A percentile compares a stretch with the other conserved stretches of the same genome.
Conservation (phyloP, 1,284 basidiomycete genomes). For the Tranzscheliella williamsii region DNA sequence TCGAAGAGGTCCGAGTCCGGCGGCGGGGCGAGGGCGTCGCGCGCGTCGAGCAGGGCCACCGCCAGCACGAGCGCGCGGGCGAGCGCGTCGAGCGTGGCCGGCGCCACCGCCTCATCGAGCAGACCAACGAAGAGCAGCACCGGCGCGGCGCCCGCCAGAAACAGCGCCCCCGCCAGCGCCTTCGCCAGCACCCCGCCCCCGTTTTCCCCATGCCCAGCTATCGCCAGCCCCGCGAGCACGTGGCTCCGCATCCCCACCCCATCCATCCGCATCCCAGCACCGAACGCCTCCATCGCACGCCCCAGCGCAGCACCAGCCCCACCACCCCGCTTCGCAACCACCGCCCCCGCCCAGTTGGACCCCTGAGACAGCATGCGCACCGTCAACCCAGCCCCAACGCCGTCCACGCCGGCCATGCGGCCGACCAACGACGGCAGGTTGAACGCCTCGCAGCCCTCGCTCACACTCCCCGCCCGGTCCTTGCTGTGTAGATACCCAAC, state of each 20-base stretch:
- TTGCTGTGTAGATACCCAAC: background rate
- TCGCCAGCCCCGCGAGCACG: too few species aligned
- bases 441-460: conserved; percentile 31
- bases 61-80: conserved; percentile 3
- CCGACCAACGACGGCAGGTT: conserved; percentile 7
- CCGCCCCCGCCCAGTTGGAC: too few species aligned
- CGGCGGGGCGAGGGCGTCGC: conserved; percentile 1
- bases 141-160: too few species aligned
- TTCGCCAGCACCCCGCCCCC: too few species aligned
- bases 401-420: conserved; percentile 16
- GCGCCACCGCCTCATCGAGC: conserved; percentile 1
- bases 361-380: conserved; percentile 5
- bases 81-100: conserved; percentile 1
- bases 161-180: too few species aligned
- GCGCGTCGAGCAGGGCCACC: conserved; percentile 1
- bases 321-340: too few species aligned
- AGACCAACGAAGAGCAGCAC: conserved; percentile 6
- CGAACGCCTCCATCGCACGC: too few species aligned
- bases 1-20: conserved; percentile 16
- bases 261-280: too few species aligned
- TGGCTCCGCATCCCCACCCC: too few species aligned
- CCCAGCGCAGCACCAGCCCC: too few species aligned
- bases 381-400: too few species aligned
- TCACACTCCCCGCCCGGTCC: background rate
- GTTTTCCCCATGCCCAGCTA: too few species aligned